Percentiles rank a stretch among this genome's conserved stretches.
phyloP scores from a whole-genome alignment of 345 rosid genomes.

The Viola odorata region DNA sequence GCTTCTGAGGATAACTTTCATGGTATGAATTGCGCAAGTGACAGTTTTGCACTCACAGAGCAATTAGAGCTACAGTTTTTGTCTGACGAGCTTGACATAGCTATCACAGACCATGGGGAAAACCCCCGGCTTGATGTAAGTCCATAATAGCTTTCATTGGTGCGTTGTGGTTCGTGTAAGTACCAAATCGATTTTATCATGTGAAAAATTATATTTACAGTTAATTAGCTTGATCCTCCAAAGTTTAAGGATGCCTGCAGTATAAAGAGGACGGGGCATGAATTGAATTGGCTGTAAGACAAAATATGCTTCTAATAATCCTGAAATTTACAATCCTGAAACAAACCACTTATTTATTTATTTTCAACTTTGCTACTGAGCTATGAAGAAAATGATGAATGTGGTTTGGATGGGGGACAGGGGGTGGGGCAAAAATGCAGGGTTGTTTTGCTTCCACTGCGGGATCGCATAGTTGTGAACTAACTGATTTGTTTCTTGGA shows the following conservation, averaged over 20 bases:
- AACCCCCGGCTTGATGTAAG: constrained; percentile 85
- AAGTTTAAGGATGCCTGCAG: not conserved
- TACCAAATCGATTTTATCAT: not conserved
- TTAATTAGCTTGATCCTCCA: not conserved
- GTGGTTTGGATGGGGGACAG: too few species aligned
- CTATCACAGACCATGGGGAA: constrained; percentile 67
- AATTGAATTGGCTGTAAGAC: too few species aligned
- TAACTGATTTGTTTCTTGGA: constrained; percentile 20
- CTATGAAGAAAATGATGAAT: too few species aligned
- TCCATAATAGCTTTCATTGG: not conserved
- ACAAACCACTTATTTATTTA: too few species aligned
- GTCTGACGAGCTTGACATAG: constrained; percentile 77
- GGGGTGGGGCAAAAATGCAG: too few species aligned
- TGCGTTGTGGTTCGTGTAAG: not conserved
- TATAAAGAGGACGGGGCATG: too few species aligned
- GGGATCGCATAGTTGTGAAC: constrained; percentile 3
- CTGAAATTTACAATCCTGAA: too few species aligned
- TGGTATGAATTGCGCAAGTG: constrained; percentile 38
- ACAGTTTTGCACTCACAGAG: constrained; percentile 41
- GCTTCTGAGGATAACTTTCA: constrained; percentile 48
- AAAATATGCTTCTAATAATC: too few species aligned
- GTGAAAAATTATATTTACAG: not conserved
- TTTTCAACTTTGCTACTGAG: too few species aligned
- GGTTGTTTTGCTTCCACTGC: not conserved
- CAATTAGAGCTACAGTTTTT: constrained; percentile 75